Evolutionary conservation across 1,284 basidiomycete species (phyloP).

Genomic region (Inonotus obliquus): DNA sequence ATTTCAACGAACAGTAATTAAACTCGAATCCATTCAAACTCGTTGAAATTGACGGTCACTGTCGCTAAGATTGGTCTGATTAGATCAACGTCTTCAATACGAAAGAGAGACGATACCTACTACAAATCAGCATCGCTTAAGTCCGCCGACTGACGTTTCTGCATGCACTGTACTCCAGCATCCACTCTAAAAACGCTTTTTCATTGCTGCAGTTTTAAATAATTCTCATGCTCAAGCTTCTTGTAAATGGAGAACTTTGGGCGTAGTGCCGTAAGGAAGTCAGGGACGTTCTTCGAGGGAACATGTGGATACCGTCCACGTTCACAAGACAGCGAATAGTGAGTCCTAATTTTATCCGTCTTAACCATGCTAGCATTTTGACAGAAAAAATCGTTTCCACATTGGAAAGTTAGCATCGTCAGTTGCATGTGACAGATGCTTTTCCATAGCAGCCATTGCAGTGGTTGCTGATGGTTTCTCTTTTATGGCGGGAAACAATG

Average conservation of each 20-base stretch:
- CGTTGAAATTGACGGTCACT: not conserved
- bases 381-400: not conserved
- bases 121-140: slow-evolving; percentile 8
- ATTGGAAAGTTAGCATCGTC: not conserved
- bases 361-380: not conserved
- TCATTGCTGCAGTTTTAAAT: not conserved
- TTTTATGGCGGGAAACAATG: slow-evolving; percentile 2
- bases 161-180: not conserved
- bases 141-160: slow-evolving; percentile 3
- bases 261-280: not conserved
- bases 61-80: slow-evolving; percentile 6
- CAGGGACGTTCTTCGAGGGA: not conserved
- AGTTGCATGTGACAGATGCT: not conserved
- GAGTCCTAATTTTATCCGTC: not conserved
- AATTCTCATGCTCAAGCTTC: slow-evolving; percentile 9
- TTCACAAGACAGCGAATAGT: not conserved
- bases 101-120: not conserved
- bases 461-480: not conserved
- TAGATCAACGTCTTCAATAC: slow-evolving; percentile 1
- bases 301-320: not conserved
- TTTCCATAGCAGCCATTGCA: not conserved
- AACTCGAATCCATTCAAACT: not conserved
- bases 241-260: not conserved
- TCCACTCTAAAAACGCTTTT: not conserved
- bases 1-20: not conserved